Evolutionary conservation across 176 grass and related monocot species (phyloP).

Genomic region (Coix lacrymajobi): DNA sequence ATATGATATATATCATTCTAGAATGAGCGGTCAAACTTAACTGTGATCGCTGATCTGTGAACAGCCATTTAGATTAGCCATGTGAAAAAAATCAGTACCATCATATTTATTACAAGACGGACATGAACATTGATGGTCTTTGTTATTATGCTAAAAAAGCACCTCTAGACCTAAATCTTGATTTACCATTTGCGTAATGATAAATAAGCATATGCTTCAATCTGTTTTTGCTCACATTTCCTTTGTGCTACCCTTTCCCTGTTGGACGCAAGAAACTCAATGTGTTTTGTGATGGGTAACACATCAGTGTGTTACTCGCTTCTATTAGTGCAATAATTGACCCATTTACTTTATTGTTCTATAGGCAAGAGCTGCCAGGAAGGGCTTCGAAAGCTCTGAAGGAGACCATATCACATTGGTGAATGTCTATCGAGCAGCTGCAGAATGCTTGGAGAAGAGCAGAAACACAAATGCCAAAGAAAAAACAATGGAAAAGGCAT

Average conservation of each 20-base stretch:
- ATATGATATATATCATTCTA: neutral
- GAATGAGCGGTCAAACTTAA: neutral
- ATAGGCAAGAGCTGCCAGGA: conserved; percentile 89
- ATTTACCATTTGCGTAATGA: neutral
- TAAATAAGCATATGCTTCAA: neutral
- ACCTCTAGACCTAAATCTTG: neutral
- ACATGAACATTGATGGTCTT: neutral
- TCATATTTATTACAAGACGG: neutral
- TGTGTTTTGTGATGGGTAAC: neutral
- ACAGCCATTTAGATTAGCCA: neutral
- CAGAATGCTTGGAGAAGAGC: conserved; percentile 78
- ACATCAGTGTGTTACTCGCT: neutral
- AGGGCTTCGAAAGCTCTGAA: conserved; percentile 74
- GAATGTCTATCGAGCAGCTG: conserved; percentile 68
- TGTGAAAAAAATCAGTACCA: neutral
- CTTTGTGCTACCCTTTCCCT: neutral
- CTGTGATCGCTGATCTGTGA: neutral
- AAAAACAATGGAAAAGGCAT: conserved; percentile 76
- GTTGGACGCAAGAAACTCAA: neutral
- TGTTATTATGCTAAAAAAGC: neutral
- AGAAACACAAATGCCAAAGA: conserved; percentile 78
- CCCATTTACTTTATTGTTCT: conserved; percentile 6
- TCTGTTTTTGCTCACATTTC: neutral
- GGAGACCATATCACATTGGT: conserved; percentile 88
- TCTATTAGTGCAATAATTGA: neutral